Percentiles rank a stretch among this genome's conserved stretches.
phyloP scores from a whole-genome alignment of 202 grass and related monocot species.

The Schoenoplectus tabernaemontani region DNA sequence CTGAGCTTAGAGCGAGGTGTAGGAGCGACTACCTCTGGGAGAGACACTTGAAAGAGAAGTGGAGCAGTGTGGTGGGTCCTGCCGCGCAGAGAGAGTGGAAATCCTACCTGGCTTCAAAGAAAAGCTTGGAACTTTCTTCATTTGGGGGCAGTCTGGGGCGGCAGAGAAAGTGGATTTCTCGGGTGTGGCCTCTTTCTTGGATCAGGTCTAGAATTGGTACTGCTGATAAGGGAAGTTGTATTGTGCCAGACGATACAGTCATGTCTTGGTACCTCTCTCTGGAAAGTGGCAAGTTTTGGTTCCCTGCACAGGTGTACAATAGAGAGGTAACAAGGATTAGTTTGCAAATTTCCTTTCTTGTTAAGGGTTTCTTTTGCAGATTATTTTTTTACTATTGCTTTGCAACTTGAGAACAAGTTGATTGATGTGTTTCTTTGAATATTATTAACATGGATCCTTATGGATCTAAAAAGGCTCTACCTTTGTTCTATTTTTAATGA shows the following conservation, averaged over 20 bases:
- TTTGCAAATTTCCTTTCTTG: slow-evolving; percentile 21
- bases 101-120: slow-evolving; percentile 41
- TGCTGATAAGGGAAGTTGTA: slow-evolving; percentile 9
- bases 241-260: slow-evolving; percentile 44
- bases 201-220: slow-evolving; percentile 37
- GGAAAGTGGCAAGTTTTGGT: slow-evolving; percentile 84
- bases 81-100: slow-evolving; percentile 52
- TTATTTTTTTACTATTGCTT: slow-evolving; percentile 24
- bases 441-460: neutral
- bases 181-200: slow-evolving; percentile 84
- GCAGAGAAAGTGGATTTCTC: slow-evolving; percentile 68
- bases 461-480: neutral
- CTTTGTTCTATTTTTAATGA: neutral
- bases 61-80: slow-evolving; percentile 59
- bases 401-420: slow-evolving; percentile 18
- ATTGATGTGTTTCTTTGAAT: slow-evolving; percentile 2
- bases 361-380: slow-evolving; percentile 2
- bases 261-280: slow-evolving; percentile 89
- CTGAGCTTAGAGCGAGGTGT: slow-evolving; percentile 51
- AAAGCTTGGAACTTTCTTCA: neutral
- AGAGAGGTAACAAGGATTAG: slow-evolving; percentile 57
- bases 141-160: slow-evolving; percentile 15
- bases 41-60: slow-evolving; percentile 75
- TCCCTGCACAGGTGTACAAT: slow-evolving; percentile 98
- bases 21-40: slow-evolving; percentile 77